Base-by-base conservation (phyloP, 1,284 basidiomycete species). In the Stygiomarasmius scandens region DNA sequence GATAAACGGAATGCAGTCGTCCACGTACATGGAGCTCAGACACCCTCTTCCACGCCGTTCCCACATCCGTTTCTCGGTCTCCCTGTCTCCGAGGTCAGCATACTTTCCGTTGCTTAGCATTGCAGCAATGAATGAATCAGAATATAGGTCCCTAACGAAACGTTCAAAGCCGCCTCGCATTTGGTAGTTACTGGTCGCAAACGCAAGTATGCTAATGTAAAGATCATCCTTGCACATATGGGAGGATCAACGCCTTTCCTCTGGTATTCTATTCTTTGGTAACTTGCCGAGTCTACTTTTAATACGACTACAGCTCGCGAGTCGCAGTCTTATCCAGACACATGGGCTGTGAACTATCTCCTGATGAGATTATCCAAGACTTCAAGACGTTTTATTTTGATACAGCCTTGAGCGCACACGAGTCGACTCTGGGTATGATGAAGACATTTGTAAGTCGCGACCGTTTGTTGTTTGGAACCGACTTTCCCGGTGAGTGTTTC, bases 141-240 rank as follows among this genome's bases (percentile, higher is more conserved):
- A 4, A 36, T 2, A 16, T 47, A 90, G 87, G 87, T 89, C 0
- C 88, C 89, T 11, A 85, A 88, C 65, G 88, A 91, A 70, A 90
- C 89, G 0, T 89, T 82, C 76, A 90, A 89, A 72, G 89, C 87
- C 2, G 88, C 88, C 38, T 82, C 87, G 1, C 86, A 89, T 67
- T 79, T 90, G 47, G 86, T 90, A 47, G 83, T 90, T 27, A 79
- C 85, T 1, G 85, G 86, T 49, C 83, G 83, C 63, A 87, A 86
- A 68, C 81, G 85, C 49, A 81, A 76, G 58, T 88, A 81, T 63
- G 69, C 76, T 25, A 71, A 80, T 54, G 74, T 84, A 60, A 85
- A 81, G 58, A 81, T 89, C 63, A 80, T 90, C 49, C 80, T 90
- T 10, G 79, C 89, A 12, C 89, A 90, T 67, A 71, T 89, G 5